Base-by-base conservation (phyloP, 2,329 filamentous ascomycete species). In the Trichoderma oligosporum region DNA sequence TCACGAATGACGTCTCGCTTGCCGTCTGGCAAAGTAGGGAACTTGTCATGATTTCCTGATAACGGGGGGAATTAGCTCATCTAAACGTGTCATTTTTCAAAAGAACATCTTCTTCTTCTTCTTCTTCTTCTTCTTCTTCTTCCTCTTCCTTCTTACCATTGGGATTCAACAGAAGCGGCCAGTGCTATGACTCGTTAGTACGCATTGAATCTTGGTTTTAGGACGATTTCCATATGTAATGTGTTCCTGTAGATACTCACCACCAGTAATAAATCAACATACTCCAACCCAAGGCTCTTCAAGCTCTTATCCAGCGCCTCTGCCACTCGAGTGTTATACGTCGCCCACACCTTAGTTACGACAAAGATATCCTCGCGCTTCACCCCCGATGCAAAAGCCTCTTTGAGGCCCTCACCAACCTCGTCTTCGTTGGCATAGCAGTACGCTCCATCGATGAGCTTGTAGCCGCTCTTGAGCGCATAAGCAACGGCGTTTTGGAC, bases 261-360 rank as follows among this genome's bases (percentile, higher is more conserved):
- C 57, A 95, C 82, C 35, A 95, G 79, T 69, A 83, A 91, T 57
- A 95, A 76, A 70, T 95, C 91, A 4, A 95, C 81, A 70, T 95
- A 93, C 62, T 91, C 87, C 46, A 94, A 76, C 1, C 89, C 88
- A 33, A 95, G 76, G 59, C 81, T 80, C 73, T 86, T 82, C 69
- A 94, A 76, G 66, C 85, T 88, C 78, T 86, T 85, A 62, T 90
- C 83, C 33, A 94, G 78, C 33, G 81, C 84, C 65, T 87, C 76
- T 72, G 88, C 85, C 5, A 84, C 84, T 6, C 85, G 79, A 33
- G 82, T 83, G 71, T 87, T 86, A 76, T 88, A 92, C 49, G 88
- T 90, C 67, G 85, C 87, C 88, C 90, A 95, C 35, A 92, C 81
- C 80, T 96, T 95, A 66, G 86, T 90, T 55, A 89, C 88, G 59